A percentile compares a stretch with the other conserved stretches of the same genome.
Conservation (phyloP, 805 yeast species). For the Myxozyma neotropica region DNA sequence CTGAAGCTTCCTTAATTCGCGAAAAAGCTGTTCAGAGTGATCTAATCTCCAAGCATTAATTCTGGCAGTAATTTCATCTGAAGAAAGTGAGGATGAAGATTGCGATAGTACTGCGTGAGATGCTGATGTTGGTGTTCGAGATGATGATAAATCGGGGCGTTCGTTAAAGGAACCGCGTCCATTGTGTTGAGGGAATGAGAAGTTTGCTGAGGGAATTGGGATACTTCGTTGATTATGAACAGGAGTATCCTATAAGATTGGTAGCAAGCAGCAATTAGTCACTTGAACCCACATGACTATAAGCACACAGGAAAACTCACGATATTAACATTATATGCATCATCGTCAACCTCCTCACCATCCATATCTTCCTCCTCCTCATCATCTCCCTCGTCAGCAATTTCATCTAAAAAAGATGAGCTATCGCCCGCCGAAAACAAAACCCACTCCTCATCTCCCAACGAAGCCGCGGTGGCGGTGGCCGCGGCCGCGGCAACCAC, state of each 20-base stretch:
- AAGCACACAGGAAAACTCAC: too few species aligned
- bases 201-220: conserved; percentile 15
- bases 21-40: conserved; percentile 42
- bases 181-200: conserved; percentile 27
- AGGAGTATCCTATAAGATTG: background rate
- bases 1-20: conserved; percentile 39
- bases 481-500: background rate
- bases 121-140: conserved; percentile 5
- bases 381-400: conserved; percentile 24
- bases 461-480: background rate
- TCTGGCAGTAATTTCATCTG: conserved; percentile 43
- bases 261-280: background rate
- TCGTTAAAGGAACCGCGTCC: conserved; percentile 34
- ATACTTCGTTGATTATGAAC: background rate
- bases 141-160: conserved; percentile 15
- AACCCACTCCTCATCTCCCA: conserved; percentile 43
- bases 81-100: conserved; percentile 15
- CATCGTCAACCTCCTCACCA: background rate
- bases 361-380: conserved; percentile 18
- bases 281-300: too few species aligned
- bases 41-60: conserved; percentile 48
- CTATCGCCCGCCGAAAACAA: conserved; percentile 42
- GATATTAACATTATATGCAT: too few species aligned
- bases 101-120: conserved; percentile 9
- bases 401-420: conserved; percentile 18